These are phyloP conservation scores for Lipomyces spencermartinsiae DNA, from an alignment of 805 yeast species.

Conservation along the genomic window DNA sequence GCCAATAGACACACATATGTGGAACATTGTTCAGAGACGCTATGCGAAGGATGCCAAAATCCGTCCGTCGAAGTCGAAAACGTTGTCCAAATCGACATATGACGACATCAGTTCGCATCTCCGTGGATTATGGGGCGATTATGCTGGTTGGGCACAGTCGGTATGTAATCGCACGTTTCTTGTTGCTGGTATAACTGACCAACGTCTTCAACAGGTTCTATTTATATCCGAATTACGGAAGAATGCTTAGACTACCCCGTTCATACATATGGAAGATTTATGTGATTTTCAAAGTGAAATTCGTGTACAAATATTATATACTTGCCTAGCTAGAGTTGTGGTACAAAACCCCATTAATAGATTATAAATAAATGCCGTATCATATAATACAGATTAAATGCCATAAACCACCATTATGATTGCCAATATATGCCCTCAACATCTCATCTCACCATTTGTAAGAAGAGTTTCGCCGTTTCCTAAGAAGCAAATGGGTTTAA, in stretches of 20 bases:
- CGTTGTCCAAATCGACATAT: slow-evolving; percentile 60
- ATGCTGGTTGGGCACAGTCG: slow-evolving; percentile 99
- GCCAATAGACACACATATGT: slow-evolving; percentile 95
- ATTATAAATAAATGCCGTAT: slow-evolving; percentile 4
- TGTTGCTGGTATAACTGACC: not conserved
- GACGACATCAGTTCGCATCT: slow-evolving; percentile 65
- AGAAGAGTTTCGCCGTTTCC: not conserved
- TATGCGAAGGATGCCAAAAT: slow-evolving; percentile 41
- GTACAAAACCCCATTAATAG: not conserved
- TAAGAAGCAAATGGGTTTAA: slow-evolving; percentile 73
- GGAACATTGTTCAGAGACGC: slow-evolving; percentile 64
- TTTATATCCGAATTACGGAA: slow-evolving; percentile 28
- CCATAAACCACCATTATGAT: not conserved
- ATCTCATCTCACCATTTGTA: not conserved
- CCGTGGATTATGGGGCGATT: slow-evolving; percentile 77
- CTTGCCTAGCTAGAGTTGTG: not conserved
- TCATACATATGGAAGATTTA: slow-evolving; percentile 1
- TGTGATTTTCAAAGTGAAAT: not conserved
- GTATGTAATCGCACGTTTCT: slow-evolving; percentile 47
- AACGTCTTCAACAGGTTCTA: slow-evolving; percentile 12
- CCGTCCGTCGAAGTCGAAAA: slow-evolving; percentile 47
- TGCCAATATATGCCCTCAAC: not conserved
- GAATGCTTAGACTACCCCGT: not conserved
- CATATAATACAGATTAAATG: not conserved
- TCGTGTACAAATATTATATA: not conserved